A percentile compares a stretch with the other conserved stretches of the same genome.
These are phyloP conservation scores for Botrytis medusae DNA, from an alignment of 2,329 filamentous ascomycete genomes.

Conservation along the genomic window DNA sequence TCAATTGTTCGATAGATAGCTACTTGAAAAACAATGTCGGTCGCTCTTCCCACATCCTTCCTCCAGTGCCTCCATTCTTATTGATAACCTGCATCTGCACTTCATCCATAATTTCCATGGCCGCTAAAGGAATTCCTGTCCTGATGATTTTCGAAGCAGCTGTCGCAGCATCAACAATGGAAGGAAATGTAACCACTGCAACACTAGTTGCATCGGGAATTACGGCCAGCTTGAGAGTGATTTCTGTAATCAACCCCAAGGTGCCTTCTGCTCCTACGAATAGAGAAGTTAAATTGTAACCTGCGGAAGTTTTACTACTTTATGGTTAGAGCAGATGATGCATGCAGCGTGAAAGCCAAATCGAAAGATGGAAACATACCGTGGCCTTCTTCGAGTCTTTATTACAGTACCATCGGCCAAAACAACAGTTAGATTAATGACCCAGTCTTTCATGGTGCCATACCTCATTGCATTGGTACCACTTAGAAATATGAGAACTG, in stretches of 20 bases:
- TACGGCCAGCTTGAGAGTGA: slow-evolving; percentile 76
- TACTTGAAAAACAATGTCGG: slow-evolving; percentile 78
- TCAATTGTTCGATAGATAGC: neutral
- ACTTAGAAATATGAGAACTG: slow-evolving; percentile 40
- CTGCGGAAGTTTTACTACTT: slow-evolving; percentile 67
- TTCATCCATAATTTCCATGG: slow-evolving; percentile 76
- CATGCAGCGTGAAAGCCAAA: no score
- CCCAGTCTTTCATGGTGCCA: slow-evolving; percentile 86
- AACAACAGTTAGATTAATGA: slow-evolving; percentile 78
- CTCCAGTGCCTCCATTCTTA: slow-evolving; percentile 64
- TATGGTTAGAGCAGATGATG: neutral
- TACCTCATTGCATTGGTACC: slow-evolving; percentile 80
- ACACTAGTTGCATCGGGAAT: slow-evolving; percentile 73
- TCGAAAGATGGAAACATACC: slow-evolving; percentile 36
- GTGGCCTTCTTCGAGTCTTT: slow-evolving; percentile 71
- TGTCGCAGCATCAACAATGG: slow-evolving; percentile 69
- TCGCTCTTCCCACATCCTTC: slow-evolving; percentile 67
- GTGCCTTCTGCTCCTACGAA: slow-evolving; percentile 83
- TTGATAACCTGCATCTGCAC: slow-evolving; percentile 83
- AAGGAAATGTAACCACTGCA: slow-evolving; percentile 74
- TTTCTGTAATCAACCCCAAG: slow-evolving; percentile 76
- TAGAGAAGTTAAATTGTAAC: slow-evolving; percentile 76
- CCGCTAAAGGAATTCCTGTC: slow-evolving; percentile 42
- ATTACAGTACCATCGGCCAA: slow-evolving; percentile 75
- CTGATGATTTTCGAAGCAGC: slow-evolving; percentile 73